Base-by-base conservation (phyloP, 2,329 filamentous ascomycete species). In the Scedosporium dehoogii region DNA sequence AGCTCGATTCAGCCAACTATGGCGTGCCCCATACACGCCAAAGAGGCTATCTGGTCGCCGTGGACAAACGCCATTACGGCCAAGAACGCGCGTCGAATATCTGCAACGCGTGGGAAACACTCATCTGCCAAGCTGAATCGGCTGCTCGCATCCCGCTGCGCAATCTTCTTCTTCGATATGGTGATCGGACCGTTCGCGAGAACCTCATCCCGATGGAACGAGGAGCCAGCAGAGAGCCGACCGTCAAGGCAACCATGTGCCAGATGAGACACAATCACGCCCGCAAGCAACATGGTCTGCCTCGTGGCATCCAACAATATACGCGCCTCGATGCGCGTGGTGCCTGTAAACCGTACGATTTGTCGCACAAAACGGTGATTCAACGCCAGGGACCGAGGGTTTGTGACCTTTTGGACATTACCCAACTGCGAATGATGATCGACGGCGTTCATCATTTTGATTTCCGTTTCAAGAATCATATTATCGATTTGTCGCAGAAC, bases 401-500 rank as follows among this genome's bases (percentile, higher is more conserved):
- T 3, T 77, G 81, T 65, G 90, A 92, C 67, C 79, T 83, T 0
- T 75, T 90, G 3, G 90, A 91, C 61, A 85, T 86, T 61, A 78
- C 78, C 10, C 81, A 78, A 63, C 72, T 89, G 9, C 75, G 81
- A 23, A 63, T 27, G 23, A n/a, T 64, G 3, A 61, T 64, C 7
- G 80, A 78, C 48, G 72, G 81, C 1, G 65, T 68, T 4, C 70
- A 73, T 14, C 79, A 77, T 0, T 83, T 79, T 64, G 88, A 92
- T 68, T 78, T 73, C 10, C 62, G 56, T 3, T 74, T 69, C 68
- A 79, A 82, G 70, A 68, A 72, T 12, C 70, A 74, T 12, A 71
- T 83, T 42, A 79, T 85, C 66, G 87, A 93, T 64, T 73, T 90
- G 0, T 89, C 86, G 5, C 90, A 92, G 68, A 92, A 91, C 60